Evolutionary conservation across 2,329 filamentous ascomycete genomes (phyloP).

Genomic region (Fusarium buxicola): DNA sequence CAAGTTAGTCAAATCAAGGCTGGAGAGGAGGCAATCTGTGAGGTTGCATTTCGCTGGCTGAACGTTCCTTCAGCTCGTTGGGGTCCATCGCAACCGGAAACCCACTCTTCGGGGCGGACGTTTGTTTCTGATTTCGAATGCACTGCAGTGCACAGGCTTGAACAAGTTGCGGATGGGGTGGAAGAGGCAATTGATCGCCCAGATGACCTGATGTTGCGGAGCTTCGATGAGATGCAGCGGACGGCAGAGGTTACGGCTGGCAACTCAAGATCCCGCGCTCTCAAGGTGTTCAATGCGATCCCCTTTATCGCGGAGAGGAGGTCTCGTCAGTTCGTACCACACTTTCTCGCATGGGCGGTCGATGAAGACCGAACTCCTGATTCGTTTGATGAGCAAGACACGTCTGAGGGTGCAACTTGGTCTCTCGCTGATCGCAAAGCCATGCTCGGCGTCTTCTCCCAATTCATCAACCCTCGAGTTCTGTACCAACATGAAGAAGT

Average conservation of each 20-base stretch:
- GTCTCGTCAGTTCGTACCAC: constrained; percentile 85
- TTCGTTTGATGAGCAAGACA: constrained; percentile 49
- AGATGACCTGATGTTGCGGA: constrained; percentile 67
- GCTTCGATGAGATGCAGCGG: constrained; percentile 74
- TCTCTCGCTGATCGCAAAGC: constrained; percentile 84
- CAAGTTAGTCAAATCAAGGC: constrained; percentile 75
- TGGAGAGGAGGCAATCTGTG: constrained; percentile 79
- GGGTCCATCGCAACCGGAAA: constrained; percentile 56
- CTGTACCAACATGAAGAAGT: constrained; percentile 83
- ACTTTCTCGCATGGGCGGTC: constrained; percentile 84
- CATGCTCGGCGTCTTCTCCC: constrained; percentile 82
- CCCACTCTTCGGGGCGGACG: constrained; percentile 49
- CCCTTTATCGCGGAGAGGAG: constrained; percentile 86
- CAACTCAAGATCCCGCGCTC: constrained; percentile 78
- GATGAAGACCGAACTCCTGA: constrained; percentile 58
- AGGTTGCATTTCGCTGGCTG: constrained; percentile 84
- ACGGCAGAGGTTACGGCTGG: constrained; percentile 61
- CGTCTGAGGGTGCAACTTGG: constrained; percentile 65
- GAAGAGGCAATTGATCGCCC: constrained; percentile 65
- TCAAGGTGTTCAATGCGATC: constrained; percentile 79
- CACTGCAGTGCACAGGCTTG: constrained; percentile 74
- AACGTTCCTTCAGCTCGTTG: constrained; percentile 66
- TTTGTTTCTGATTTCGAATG: constrained; percentile 85
- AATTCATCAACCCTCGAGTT: constrained; percentile 88
- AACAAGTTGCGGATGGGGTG: constrained; percentile 62